A percentile compares a stretch with the other conserved stretches of the same genome.
These are phyloP conservation scores for Debaryomyces coudertii DNA, from an alignment of 1,139 yeast genomes.

Conservation along the genomic window DNA sequence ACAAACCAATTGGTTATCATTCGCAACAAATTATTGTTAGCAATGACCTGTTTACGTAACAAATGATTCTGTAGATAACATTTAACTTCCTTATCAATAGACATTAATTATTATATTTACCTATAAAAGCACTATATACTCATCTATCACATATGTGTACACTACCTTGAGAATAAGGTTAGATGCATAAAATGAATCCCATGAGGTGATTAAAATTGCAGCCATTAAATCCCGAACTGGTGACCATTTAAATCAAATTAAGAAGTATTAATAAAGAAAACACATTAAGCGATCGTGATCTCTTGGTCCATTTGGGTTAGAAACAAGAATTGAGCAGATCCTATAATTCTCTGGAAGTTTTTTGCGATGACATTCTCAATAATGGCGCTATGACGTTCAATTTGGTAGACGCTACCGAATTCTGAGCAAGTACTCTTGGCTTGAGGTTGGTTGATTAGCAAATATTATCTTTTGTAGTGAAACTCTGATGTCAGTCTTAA, in stretches of 20 bases:
- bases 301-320: constrained; percentile 38
- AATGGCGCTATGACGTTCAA: constrained; percentile 55
- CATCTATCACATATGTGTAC: no score
- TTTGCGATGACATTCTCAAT: constrained; percentile 55
- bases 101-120: no score
- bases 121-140: no score
- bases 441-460: constrained; percentile 68
- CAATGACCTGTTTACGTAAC: no score
- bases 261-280: constrained; percentile 30
- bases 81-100: no score
- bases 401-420: constrained; percentile 44
- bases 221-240: constrained; percentile 24
- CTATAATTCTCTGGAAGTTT: constrained; percentile 49
- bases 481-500: constrained; percentile 60
- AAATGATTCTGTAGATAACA: no score
- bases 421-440: constrained; percentile 58
- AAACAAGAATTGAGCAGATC: constrained; percentile 51
- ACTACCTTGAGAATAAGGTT: background rate
- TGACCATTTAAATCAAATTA: constrained; percentile 25
- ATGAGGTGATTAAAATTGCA: constrained; percentile 1
- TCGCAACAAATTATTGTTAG: no score
- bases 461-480: constrained; percentile 58
- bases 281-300: constrained; percentile 25
- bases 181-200: constrained; percentile 1
- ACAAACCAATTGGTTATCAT: no score